Conservation (phyloP, 352 stramenopile species). For the Globisporangium megalacanthum region DNA sequence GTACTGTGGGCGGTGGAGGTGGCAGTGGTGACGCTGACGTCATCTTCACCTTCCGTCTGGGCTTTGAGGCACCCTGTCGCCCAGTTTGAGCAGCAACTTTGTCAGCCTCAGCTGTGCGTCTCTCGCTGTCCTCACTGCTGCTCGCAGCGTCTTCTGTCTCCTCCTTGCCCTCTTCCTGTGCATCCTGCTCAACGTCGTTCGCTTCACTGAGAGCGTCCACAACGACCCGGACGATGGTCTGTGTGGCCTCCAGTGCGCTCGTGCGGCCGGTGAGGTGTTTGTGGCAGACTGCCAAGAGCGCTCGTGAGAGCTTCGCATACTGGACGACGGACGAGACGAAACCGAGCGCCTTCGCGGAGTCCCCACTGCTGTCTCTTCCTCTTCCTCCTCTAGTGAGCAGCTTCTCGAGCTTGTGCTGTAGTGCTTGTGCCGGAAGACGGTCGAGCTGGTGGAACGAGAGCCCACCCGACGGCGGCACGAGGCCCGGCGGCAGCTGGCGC, state of each 20-base stretch:
- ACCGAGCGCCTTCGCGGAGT: constrained; percentile 19
- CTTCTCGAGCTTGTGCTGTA: constrained; percentile 27
- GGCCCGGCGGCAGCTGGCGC: constrained; percentile 32
- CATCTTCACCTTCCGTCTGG: too few relatives aligned
- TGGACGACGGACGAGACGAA: constrained; percentile 31
- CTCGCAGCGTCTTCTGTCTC: not conserved
- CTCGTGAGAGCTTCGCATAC: constrained; percentile 33
- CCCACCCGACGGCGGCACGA: constrained; percentile 27
- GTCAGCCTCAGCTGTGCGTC: not conserved
- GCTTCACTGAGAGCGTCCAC: constrained; percentile 7
- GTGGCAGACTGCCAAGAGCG: constrained; percentile 35
- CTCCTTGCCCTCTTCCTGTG: not conserved
- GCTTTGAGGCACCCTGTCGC: too few relatives aligned
- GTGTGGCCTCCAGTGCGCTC: constrained; percentile 24
- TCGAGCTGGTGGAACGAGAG: constrained; percentile 43
- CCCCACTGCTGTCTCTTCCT: constrained; percentile 8
- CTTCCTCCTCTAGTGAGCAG: constrained; percentile 4
- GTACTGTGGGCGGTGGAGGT: not conserved
- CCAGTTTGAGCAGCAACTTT: not conserved
- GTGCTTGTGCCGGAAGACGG: constrained; percentile 20
- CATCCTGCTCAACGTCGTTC: constrained; percentile 6
- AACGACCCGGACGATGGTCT: constrained; percentile 22
- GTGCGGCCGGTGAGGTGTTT: constrained; percentile 27
- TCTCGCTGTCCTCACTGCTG: too few relatives aligned
- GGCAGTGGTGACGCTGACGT: not conserved